Percentiles rank a stretch among this genome's conserved stretches.
These are phyloP conservation scores for Bretziella fagacearum DNA, from an alignment of 2,329 filamentous ascomycete species.

Conservation along the genomic window DNA sequence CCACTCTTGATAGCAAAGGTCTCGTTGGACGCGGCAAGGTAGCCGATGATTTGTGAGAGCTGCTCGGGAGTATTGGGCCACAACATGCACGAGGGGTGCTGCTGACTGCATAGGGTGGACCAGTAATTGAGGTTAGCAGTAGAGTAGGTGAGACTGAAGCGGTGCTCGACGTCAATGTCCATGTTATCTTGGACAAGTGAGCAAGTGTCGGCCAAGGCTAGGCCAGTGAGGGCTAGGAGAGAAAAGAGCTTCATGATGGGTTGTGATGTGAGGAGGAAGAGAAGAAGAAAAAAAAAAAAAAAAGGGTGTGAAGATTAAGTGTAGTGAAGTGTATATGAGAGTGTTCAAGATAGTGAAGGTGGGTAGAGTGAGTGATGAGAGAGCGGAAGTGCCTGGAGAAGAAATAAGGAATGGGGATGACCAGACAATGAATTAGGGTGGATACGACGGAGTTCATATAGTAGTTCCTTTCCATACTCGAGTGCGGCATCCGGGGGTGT, in stretches of 20 bases:
- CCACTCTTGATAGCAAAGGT: conserved; percentile 26
- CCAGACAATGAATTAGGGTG: background rate
- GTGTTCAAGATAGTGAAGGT: background rate
- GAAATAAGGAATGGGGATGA: no score
- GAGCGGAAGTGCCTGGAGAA: background rate
- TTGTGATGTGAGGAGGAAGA: background rate
- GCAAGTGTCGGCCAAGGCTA: conserved; percentile 4
- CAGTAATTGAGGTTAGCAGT: conserved; percentile 19
- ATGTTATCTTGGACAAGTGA: background rate
- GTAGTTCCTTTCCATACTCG: no score
- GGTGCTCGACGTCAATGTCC: background rate
- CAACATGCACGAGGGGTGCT: conserved; percentile 19
- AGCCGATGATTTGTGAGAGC: conserved; percentile 15
- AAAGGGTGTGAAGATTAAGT: background rate
- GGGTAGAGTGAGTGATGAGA: background rate
- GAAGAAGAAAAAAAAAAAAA: background rate
- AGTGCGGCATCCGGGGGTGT: no score
- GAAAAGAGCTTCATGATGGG: background rate
- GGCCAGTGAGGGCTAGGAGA: conserved; percentile 1
- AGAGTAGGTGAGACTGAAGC: background rate
- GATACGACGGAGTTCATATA: background rate
- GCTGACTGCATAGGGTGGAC: conserved; percentile 19
- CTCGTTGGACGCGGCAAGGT: conserved; percentile 12
- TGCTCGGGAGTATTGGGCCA: conserved; percentile 18
- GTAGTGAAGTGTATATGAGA: background rate